Evolutionary conservation across 148 eudicot species (phyloP), one percentile per base, ranked within the genome.

Genomic region (Polygonum aviculare): DNA sequence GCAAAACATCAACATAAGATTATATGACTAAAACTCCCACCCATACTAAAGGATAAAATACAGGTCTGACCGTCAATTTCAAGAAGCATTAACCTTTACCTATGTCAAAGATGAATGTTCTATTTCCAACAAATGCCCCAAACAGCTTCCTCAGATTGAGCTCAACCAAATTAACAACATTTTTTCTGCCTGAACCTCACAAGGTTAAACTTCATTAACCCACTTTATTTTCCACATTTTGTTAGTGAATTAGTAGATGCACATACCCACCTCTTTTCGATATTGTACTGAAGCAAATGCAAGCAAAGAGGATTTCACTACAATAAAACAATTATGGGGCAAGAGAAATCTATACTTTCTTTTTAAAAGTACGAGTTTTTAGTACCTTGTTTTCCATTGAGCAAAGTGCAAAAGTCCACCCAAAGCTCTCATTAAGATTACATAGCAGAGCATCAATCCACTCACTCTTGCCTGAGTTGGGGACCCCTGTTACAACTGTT

Each of bases 381-480:
- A 18, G 21, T 82, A 89, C 98, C 96, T 84, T 87, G 79, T 95
- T 95, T 78, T 95, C 98, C 98, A 95, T 95, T 72, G 98, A 95
- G 81, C 98, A 95, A 54, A 95, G 93, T 35, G 88, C 97, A 86
- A 95, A 95, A 74, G 86, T 95, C 97, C 97, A 95, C 12, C 91
- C 93, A 83, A 77, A 81, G 81, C 80, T 88, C 74, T 74, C 80
- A 84, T 82, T 90, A 39, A 95, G 91, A 85, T 95, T 95, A 89
- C 96, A 89, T 75, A 92, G 33, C 39, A 95, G 88, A 76, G 98
- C 94, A 86, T 95, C 98, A 83, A 95, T 92, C 98, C 98, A 95
- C 82, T 95, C 98, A 76, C 98, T 95, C 87, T 95, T 95, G 75
- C 98, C 98, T 45, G 98, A 92, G 87, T 95, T 95, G 10, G 98